A percentile compares a stretch with the other conserved stretches of the same genome.
Conservation (phyloP, 1,139 yeast genomes). For the Yarrowia galli region DNA sequence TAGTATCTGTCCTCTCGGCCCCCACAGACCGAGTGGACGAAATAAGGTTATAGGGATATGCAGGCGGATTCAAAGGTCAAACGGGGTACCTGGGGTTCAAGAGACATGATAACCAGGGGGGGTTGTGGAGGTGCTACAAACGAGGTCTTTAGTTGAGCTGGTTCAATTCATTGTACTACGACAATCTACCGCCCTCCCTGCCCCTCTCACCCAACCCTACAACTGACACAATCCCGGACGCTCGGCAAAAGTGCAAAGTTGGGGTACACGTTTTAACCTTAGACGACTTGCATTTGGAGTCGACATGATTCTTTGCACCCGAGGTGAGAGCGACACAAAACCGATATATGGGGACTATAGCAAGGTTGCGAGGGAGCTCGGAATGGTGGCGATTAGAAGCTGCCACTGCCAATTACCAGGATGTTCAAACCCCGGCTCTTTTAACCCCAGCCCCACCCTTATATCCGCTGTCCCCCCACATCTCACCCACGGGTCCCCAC, state of each 20-base stretch:
- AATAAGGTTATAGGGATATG: constrained; percentile 35
- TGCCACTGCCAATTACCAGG: neutral
- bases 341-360: neutral
- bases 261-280: constrained; percentile 33
- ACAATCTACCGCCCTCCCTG: too few species aligned
- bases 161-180: too few species aligned
- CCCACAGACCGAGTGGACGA: constrained; percentile 32
- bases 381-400: neutral
- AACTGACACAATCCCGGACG: constrained; percentile 1
- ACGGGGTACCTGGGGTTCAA: neutral
- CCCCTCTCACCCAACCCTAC: neutral
- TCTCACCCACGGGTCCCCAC: constrained; percentile 21
- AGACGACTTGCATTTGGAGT: constrained; percentile 21
- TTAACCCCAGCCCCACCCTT: neutral
- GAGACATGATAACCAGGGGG: too few species aligned
- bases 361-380: neutral
- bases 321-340: constrained; percentile 22
- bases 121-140: too few species aligned
- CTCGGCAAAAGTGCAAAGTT: constrained; percentile 29
- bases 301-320: constrained; percentile 37
- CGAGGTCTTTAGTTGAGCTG: too few species aligned
- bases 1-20: constrained; percentile 31
- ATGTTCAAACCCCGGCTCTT: neutral
- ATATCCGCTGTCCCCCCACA: constrained; percentile 31
- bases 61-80: constrained; percentile 27